Evolutionary conservation across 768 basidiomycete species (phyloP).

Genomic region (Scleroderma bovista): DNA sequence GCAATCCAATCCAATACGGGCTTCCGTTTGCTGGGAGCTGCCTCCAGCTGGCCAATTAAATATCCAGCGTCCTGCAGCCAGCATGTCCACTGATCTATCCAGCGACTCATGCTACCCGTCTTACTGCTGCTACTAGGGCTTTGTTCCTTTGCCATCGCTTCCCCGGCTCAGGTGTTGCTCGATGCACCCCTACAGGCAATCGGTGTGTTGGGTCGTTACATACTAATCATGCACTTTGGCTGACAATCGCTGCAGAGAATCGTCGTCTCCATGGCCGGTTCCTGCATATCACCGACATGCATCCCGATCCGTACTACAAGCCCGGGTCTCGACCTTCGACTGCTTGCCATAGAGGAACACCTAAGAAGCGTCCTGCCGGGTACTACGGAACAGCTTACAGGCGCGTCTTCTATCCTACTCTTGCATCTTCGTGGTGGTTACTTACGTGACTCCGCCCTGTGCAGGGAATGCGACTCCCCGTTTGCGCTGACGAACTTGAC

Average conservation of each 20-base stretch:
- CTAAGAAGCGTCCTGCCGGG: conserved; percentile 49
- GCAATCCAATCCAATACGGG: too few relatives aligned
- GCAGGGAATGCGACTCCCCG: conserved; percentile 79
- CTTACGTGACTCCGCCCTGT: background rate
- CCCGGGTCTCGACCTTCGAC: conserved; percentile 46
- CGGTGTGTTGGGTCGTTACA: conserved; percentile 25
- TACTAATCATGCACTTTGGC: background rate
- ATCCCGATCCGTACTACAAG: conserved; percentile 69
- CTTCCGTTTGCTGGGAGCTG: too few relatives aligned
- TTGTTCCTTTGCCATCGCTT: conserved; percentile 16
- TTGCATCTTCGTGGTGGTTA: background rate
- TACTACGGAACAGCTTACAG: conserved; percentile 65
- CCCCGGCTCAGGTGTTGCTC: conserved; percentile 39
- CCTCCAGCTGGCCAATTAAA: background rate
- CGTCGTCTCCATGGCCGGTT: conserved; percentile 65
- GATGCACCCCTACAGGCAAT: conserved; percentile 16
- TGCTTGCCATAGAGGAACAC: conserved; percentile 60
- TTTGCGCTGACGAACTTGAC: conserved; percentile 74
- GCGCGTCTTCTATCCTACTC: conserved; percentile 35
- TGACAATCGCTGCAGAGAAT: conserved; percentile 22
- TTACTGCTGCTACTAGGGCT: conserved; percentile 1
- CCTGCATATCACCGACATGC: conserved; percentile 79
- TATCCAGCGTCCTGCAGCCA: background rate
- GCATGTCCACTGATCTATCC: background rate
- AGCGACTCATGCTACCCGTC: background rate